Evolutionary conservation across 306 rosid species (phyloP).

Genomic region (Cyclanthera cordifolia): DNA sequence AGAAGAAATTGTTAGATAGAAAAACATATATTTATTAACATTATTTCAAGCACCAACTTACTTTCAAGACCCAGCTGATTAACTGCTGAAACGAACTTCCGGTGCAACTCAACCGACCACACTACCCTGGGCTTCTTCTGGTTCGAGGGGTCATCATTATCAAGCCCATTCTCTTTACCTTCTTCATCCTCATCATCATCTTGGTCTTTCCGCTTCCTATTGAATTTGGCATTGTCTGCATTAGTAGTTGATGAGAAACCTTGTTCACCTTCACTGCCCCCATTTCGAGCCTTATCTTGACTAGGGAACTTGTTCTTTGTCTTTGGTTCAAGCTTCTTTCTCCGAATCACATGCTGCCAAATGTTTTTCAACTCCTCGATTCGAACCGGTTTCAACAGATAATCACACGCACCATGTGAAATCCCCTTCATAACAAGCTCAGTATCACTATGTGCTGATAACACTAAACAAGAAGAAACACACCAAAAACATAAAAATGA

Average conservation of each 20-base stretch:
- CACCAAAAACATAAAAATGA: background rate
- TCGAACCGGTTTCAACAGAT: constrained; percentile 66
- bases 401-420: constrained; percentile 70
- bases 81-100: constrained; percentile 60
- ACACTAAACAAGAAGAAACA: constrained; percentile 36
- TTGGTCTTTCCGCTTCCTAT: constrained; percentile 45
- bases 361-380: constrained; percentile 68
- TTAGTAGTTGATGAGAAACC: constrained; percentile 23
- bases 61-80: constrained; percentile 59
- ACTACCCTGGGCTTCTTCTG: constrained; percentile 61
- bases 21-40: background rate
- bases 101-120: constrained; percentile 60
- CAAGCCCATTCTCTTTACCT: constrained; percentile 31
- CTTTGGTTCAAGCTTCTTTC: constrained; percentile 41
- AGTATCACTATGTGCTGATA: constrained; percentile 58
- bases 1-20: background rate
- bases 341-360: constrained; percentile 78
- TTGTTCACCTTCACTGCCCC: constrained; percentile 21
- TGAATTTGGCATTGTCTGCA: constrained; percentile 20
- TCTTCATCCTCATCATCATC: constrained; percentile 48
- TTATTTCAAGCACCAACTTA: constrained; percentile 25
- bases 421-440: constrained; percentile 83
- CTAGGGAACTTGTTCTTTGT: constrained; percentile 24
- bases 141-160: constrained; percentile 41
- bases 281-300: constrained; percentile 20